phyloP scores from a whole-genome alignment of 805 yeast species.

The Wickerhamiella occidentalis region DNA sequence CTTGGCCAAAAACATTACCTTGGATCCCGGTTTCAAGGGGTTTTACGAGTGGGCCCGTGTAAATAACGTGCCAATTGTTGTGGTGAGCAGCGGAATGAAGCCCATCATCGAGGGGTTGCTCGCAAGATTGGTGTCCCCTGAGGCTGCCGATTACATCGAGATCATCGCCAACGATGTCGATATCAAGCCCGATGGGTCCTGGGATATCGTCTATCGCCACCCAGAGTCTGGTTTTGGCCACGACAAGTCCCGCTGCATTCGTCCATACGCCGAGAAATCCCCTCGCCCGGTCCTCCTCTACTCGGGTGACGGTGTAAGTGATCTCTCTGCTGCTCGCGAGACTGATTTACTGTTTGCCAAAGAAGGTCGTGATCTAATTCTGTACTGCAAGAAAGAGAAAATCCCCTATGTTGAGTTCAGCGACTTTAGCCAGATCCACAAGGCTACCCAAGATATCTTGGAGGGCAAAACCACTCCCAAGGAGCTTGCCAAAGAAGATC shows the following conservation, averaged over 20 bases:
- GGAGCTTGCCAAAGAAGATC: constrained; percentile 10
- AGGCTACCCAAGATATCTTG: constrained; percentile 44
- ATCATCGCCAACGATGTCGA: constrained; percentile 72
- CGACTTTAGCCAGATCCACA: constrained; percentile 60
- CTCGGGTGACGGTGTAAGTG: constrained; percentile 97
- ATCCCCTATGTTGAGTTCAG: constrained; percentile 80
- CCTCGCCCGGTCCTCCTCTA: constrained; percentile 63
- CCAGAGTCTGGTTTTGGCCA: constrained; percentile 77
- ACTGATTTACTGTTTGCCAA: constrained; percentile 90
- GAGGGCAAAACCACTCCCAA: constrained; percentile 29
- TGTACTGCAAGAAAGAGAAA: constrained; percentile 64
- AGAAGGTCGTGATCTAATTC: constrained; percentile 78
- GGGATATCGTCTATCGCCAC: constrained; percentile 82
- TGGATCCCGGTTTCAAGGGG: constrained; percentile 83
- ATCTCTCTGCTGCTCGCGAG: constrained; percentile 87
- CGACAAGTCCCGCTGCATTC: constrained; percentile 78
- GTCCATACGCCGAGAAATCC: constrained; percentile 30
- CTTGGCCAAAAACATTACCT: constrained; percentile 49
- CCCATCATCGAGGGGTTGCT: constrained; percentile 78
- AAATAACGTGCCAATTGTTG: constrained; percentile 67
- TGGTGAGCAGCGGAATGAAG: constrained; percentile 87
- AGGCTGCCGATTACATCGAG: constrained; percentile 57
- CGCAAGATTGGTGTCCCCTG: constrained; percentile 60
- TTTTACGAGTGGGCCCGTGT: constrained; percentile 70
- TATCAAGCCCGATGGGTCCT: constrained; percentile 41